Conservation (phyloP, 805 yeast species). For the Sungouiella blattae region DNA sequence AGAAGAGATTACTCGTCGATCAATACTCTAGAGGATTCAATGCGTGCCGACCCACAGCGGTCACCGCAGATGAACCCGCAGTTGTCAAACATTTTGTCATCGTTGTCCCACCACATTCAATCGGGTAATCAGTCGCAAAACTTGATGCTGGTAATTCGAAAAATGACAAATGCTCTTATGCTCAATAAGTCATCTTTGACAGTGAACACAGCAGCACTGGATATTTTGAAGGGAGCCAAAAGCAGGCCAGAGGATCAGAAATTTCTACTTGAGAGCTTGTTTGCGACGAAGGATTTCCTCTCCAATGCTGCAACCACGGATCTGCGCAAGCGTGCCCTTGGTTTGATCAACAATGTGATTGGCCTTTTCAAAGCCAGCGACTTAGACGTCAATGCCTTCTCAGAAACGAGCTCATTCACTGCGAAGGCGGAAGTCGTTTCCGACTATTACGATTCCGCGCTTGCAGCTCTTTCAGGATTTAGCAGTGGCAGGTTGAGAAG, state of each 20-base stretch:
- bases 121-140: conserved; percentile 19
- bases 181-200: conserved; percentile 11
- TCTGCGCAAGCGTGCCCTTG: conserved; percentile 17
- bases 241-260: conserved; percentile 18
- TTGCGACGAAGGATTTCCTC: conserved; percentile 30
- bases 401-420: conserved; percentile 1
- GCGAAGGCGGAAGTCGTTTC: conserved; percentile 5
- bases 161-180: conserved; percentile 34
- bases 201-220: conserved; percentile 10
- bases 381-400: not conserved
- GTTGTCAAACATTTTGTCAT: conserved; percentile 28
- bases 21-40: conserved; percentile 23
- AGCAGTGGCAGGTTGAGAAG: conserved; percentile 17
- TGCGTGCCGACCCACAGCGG: conserved; percentile 13
- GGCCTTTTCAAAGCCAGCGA: conserved; percentile 10
- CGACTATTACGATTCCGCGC: conserved; percentile 16
- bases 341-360: conserved; percentile 23
- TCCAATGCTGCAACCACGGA: conserved; percentile 12
- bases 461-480: conserved; percentile 23
- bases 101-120: conserved; percentile 30
- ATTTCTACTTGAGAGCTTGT: conserved; percentile 27
- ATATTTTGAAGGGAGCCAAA: conserved; percentile 10
- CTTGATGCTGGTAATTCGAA: conserved; percentile 34
- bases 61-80: conserved; percentile 22
- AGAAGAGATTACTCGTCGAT: conserved; percentile 27